phyloP scores from a whole-genome alignment of 2,329 filamentous ascomycete species.

The Scleromitrula shiraiana region DNA sequence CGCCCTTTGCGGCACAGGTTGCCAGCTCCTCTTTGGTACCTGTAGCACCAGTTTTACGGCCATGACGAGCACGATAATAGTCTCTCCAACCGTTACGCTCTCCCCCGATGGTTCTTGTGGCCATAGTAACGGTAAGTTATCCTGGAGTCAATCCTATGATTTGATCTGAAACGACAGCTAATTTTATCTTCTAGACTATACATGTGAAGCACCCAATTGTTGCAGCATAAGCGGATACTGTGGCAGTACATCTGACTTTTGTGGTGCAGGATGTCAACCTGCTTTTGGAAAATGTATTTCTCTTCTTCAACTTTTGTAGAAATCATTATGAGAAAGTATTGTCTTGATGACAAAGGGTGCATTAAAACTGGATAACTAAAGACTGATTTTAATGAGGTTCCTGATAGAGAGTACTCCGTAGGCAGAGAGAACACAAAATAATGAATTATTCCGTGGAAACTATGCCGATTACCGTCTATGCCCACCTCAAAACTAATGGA shows the following conservation, averaged over 20 bases:
- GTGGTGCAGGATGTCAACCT: not conserved
- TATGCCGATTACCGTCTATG: no score
- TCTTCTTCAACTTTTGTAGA: no score
- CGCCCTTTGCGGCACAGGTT: not conserved
- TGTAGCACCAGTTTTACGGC: not conserved
- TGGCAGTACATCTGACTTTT: not conserved
- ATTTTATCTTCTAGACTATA: not conserved
- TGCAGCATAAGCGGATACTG: not conserved
- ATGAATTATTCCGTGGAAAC: no score
- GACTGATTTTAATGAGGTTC: no score
- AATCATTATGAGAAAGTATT: no score
- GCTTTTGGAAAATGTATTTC: no score
- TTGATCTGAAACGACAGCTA: not conserved
- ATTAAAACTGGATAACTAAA: no score
- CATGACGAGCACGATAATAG: not conserved
- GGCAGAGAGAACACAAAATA: no score
- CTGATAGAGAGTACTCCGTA: no score
- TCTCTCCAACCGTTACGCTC: not conserved
- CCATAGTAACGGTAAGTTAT: not conserved
- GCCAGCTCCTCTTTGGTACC: not conserved
- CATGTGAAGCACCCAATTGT: not conserved
- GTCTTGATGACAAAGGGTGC: no score
- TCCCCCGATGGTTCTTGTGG: not conserved
- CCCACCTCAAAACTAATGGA: no score
- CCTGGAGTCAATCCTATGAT: not conserved